Conservation (phyloP, 495 filamentous ascomycete species). For the Penicillium ochrochloron region DNA sequence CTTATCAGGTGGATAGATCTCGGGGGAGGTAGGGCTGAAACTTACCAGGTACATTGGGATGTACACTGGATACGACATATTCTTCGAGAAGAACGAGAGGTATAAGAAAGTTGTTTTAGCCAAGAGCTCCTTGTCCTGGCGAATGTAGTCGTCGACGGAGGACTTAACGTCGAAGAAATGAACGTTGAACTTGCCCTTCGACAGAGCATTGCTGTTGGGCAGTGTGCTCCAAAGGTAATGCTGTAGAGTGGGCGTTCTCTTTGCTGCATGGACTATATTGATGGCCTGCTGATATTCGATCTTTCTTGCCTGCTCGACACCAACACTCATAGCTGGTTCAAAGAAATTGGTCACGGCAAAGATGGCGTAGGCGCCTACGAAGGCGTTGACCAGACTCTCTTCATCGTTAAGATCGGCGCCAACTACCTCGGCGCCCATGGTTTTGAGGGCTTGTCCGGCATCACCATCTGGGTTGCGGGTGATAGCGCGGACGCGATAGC, state of each 20-base stretch:
- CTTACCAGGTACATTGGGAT: neutral
- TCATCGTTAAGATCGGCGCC: neutral
- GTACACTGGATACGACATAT: neutral
- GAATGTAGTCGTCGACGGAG: neutral
- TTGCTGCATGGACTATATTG: neutral
- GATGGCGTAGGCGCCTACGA: neutral
- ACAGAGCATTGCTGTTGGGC: neutral
- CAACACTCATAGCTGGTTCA: neutral
- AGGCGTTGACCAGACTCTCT: neutral
- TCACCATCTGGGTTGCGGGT: neutral
- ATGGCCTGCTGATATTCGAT: slow-evolving; percentile 1
- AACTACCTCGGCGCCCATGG: neutral
- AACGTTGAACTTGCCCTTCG: neutral
- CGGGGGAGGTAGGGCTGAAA: neutral
- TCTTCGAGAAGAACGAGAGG: slow-evolving; percentile 1
- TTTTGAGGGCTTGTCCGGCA: neutral
- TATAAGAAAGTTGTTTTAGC: neutral
- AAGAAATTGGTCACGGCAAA: neutral
- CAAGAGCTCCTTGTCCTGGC: neutral
- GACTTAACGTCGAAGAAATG: neutral
- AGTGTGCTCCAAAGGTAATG: neutral
- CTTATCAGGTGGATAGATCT: neutral
- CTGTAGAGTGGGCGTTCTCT: neutral
- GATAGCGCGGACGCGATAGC: neutral
- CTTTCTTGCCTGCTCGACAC: neutral